Conservation (phyloP, 2,329 filamentous ascomycete species). For the Penicillium sp. region DNA sequence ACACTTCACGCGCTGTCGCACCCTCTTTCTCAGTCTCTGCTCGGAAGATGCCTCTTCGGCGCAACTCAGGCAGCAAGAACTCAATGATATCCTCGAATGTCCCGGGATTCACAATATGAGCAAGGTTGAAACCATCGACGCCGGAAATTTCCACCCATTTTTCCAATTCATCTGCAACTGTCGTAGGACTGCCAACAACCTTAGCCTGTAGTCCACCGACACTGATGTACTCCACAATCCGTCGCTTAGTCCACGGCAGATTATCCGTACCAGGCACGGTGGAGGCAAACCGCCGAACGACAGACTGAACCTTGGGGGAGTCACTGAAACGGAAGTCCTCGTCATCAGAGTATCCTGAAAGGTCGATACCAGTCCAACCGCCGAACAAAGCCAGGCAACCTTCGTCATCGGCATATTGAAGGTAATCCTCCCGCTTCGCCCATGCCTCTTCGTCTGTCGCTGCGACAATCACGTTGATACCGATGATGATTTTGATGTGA, state of each 20-base stretch:
- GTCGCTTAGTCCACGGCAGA: slow-evolving; percentile 30
- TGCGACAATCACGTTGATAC: slow-evolving; percentile 41
- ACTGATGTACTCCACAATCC: slow-evolving; percentile 26
- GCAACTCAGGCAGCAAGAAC: slow-evolving; percentile 20
- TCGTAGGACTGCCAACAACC: slow-evolving; percentile 2
- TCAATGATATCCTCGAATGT: slow-evolving; percentile 25
- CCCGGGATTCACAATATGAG: slow-evolving; percentile 19
- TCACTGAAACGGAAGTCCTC: slow-evolving; percentile 40
- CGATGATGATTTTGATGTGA: slow-evolving; percentile 22
- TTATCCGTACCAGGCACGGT: slow-evolving; percentile 34
- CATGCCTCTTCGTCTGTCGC: slow-evolving; percentile 42
- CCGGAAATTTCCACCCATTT: slow-evolving; percentile 21
- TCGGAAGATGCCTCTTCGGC: slow-evolving; percentile 1
- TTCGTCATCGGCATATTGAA: slow-evolving; percentile 40
- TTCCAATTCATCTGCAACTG: slow-evolving; percentile 9
- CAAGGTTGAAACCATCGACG: slow-evolving; percentile 26
- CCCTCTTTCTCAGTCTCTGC: background rate
- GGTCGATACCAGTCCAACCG: slow-evolving; percentile 40
- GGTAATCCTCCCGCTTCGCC: slow-evolving; percentile 39
- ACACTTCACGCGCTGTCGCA: slow-evolving; percentile 7
- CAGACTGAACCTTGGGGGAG: slow-evolving; percentile 31
- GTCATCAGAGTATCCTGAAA: slow-evolving; percentile 30
- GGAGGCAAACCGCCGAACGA: slow-evolving; percentile 34
- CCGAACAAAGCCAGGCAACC: slow-evolving; percentile 42
- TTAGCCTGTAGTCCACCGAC: slow-evolving; percentile 10